Percentiles rank a stretch among this genome's conserved stretches.
Conservation (phyloP, 768 basidiomycete species). For the Tricholoma terreum region DNA sequence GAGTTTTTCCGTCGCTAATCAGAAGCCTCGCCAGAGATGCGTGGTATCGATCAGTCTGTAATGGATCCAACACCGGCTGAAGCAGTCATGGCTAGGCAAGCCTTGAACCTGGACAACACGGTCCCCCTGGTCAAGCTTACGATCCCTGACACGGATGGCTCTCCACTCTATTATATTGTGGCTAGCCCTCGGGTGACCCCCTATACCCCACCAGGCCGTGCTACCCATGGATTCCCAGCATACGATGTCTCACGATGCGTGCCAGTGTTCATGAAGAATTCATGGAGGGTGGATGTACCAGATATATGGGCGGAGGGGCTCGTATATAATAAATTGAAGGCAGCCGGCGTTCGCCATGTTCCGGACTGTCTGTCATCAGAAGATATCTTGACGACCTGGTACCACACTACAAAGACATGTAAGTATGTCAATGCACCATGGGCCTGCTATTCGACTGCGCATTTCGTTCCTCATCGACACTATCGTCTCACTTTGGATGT, state of each 20-base stretch:
- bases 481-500: too few relatives aligned
- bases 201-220: background rate
- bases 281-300: background rate
- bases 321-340: background rate
- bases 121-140: too few relatives aligned
- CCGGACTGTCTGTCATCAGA: background rate
- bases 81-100: background rate
- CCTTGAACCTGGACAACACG: background rate
- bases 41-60: conserved; percentile 7
- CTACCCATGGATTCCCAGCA: background rate
- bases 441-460: too few relatives aligned
- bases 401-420: background rate
- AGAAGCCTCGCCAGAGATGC: background rate
- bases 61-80: background rate
- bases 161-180: too few relatives aligned
- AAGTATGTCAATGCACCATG: background rate
- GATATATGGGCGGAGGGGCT: background rate
- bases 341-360: background rate
- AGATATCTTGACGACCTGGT: background rate
- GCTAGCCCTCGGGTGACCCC: background rate
- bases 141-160: too few relatives aligned
- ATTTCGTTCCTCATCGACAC: too few relatives aligned
- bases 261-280: background rate
- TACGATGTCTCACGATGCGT: background rate
- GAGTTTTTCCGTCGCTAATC: conserved; percentile 10